Evolutionary conservation across 2,329 filamentous ascomycete species (phyloP).

Genomic region (Venturia nashicola): DNA sequence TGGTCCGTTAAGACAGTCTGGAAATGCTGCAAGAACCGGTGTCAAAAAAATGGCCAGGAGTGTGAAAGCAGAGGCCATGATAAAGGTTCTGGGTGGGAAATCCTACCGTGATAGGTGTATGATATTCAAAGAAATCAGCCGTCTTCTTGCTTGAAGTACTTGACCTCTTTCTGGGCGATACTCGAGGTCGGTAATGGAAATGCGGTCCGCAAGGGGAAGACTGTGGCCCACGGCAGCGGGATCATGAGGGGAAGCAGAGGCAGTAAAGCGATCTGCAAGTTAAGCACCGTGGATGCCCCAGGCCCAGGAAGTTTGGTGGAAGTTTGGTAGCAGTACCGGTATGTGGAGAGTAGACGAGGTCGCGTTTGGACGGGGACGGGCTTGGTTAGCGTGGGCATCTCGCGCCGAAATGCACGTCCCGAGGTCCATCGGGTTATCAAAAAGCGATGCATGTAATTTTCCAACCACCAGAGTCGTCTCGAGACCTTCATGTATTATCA

Average conservation of each 20-base stretch:
- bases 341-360: too few relatives aligned
- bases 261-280: not conserved
- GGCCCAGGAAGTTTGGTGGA: too few relatives aligned
- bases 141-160: not conserved
- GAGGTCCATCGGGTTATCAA: too few relatives aligned
- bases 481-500: not conserved
- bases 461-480: not conserved
- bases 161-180: not conserved
- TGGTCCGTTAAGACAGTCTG: constrained; percentile 40
- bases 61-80: not conserved
- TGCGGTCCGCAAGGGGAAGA: not conserved
- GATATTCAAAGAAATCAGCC: not conserved
- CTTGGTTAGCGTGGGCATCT: too few relatives aligned
- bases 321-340: too few relatives aligned
- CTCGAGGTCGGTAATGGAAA: not conserved
- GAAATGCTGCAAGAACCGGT: constrained; percentile 22
- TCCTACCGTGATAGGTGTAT: too few relatives aligned
- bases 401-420: too few relatives aligned
- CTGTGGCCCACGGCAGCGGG: not conserved
- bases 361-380: too few relatives aligned
- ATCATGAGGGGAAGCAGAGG: not conserved
- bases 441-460: not conserved
- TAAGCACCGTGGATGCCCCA: not conserved
- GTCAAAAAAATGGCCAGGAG: not conserved
- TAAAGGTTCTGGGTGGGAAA: not conserved